These are phyloP conservation scores for Chalciporus sp. DNA, from an alignment of 1,284 basidiomycete genomes.

Conservation along the genomic window DNA sequence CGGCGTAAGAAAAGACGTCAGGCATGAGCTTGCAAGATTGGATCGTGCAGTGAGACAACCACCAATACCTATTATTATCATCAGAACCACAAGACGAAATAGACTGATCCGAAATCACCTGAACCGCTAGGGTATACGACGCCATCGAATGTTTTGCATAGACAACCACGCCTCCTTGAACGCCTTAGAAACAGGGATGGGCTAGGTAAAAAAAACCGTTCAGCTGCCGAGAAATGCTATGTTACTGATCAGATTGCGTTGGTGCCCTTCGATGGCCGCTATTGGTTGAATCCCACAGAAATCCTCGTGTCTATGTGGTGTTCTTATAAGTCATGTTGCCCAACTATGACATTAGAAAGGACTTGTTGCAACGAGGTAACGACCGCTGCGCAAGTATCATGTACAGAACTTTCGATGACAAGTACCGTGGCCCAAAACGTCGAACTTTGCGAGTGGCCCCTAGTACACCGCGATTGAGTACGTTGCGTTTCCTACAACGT, in stretches of 20 bases:
- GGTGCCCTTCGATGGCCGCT: constrained; percentile 70
- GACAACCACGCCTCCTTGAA: constrained; percentile 62
- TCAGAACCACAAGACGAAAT: not conserved
- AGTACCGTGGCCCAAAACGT: constrained; percentile 71
- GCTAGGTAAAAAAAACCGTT: constrained; percentile 48
- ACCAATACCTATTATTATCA: constrained; percentile 57
- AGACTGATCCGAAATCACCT: constrained; percentile 48
- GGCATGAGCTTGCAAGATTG: constrained; percentile 91
- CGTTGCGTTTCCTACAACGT: too few relatives aligned
- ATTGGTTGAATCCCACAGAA: constrained; percentile 84
- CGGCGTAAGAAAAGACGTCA: constrained; percentile 80
- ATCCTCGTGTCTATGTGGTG: constrained; percentile 50
- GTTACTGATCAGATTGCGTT: constrained; percentile 63
- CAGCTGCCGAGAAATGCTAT: not conserved
- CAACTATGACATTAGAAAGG: constrained; percentile 81
- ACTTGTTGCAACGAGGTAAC: constrained; percentile 70
- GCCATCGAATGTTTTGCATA: constrained; percentile 73
- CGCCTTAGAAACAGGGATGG: constrained; percentile 69
- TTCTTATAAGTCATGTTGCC: constrained; percentile 69
- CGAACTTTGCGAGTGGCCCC: not conserved
- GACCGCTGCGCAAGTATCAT: constrained; percentile 88
- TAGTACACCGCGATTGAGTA: not conserved
- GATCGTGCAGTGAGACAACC: constrained; percentile 80
- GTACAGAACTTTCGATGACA: constrained; percentile 83
- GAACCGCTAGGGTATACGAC: constrained; percentile 92